Conservation (phyloP, 495 filamentous ascomycete genomes). For the Terfezia boudieri region DNA sequence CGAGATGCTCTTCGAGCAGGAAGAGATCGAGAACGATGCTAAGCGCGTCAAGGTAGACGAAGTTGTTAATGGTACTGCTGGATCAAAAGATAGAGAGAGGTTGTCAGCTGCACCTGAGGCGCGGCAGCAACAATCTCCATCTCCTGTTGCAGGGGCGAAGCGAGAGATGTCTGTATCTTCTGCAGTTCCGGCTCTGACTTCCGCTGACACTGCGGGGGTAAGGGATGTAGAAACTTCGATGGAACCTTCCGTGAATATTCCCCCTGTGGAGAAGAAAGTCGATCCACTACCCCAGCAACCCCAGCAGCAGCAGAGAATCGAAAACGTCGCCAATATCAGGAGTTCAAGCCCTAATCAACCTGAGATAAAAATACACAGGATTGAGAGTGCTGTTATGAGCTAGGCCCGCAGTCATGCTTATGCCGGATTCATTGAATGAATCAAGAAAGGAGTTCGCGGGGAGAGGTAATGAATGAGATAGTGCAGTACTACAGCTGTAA, state of each 20-base stretch:
- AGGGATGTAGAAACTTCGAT: no score
- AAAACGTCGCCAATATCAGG: neutral
- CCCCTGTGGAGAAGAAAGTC: no score
- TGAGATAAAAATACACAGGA: neutral
- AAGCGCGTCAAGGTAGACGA: neutral
- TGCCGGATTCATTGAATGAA: no score
- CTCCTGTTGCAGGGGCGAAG: neutral
- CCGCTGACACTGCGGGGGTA: neutral
- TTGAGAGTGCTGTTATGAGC: neutral
- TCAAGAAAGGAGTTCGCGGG: no score
- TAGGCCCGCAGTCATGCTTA: neutral
- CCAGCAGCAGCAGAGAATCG: neutral
- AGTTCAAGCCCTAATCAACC: neutral
- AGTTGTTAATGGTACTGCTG: neutral
- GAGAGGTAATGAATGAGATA: no score
- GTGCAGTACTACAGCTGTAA: no score
- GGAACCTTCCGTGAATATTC: no score
- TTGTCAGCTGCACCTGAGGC: neutral
- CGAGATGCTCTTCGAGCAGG: constrained; percentile 16
- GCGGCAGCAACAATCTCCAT: neutral
- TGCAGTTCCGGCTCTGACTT: neutral
- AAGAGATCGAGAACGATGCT: constrained; percentile 7
- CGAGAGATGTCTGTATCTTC: neutral
- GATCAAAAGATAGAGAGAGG: neutral
- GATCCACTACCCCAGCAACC: neutral